Evolutionary conservation across 2,329 filamentous ascomycete species (phyloP).

Genomic region (Hymenotorrendiella dingleyae): DNA sequence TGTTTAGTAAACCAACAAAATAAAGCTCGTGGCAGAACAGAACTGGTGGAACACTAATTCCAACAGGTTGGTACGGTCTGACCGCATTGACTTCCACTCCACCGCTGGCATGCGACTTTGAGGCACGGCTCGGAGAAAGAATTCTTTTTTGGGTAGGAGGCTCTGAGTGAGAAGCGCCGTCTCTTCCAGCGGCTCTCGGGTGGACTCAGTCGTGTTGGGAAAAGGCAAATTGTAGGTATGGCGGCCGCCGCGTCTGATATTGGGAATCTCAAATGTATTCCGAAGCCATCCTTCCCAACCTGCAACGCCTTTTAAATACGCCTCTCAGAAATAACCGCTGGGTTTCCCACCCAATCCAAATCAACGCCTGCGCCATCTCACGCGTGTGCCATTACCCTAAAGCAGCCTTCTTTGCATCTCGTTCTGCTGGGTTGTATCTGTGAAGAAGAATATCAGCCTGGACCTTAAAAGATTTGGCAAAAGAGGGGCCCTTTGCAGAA

Average conservation of each 20-base stretch:
- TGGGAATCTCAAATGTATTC: constrained; percentile 12
- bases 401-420: constrained; percentile 37
- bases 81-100: too few species aligned
- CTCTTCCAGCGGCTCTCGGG: constrained; percentile 14
- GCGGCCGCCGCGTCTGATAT: constrained; percentile 13
- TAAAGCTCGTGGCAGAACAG: constrained; percentile 1
- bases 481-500: too few species aligned
- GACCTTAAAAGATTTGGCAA: too few species aligned
- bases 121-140: constrained; percentile 1
- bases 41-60: constrained; percentile 4
- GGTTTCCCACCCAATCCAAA: constrained; percentile 9
- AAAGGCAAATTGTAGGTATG: too few species aligned
- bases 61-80: neutral
- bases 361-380: constrained; percentile 23
- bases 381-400: too few species aligned
- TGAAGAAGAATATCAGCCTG: constrained; percentile 5
- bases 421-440: constrained; percentile 44
- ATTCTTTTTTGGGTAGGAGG: neutral
- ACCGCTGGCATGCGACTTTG: neutral
- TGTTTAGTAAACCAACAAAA: too few species aligned
- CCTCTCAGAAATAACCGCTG: constrained; percentile 14
- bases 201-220: constrained; percentile 10
- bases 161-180: constrained; percentile 10
- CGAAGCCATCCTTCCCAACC: constrained; percentile 9
- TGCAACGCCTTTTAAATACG: constrained; percentile 21